A percentile compares a stretch with the other conserved stretches of the same genome.
These are phyloP conservation scores for Tetrahymena thermophila DNA, from an alignment of 73 alveolate genomes.

Conservation along the genomic window DNA sequence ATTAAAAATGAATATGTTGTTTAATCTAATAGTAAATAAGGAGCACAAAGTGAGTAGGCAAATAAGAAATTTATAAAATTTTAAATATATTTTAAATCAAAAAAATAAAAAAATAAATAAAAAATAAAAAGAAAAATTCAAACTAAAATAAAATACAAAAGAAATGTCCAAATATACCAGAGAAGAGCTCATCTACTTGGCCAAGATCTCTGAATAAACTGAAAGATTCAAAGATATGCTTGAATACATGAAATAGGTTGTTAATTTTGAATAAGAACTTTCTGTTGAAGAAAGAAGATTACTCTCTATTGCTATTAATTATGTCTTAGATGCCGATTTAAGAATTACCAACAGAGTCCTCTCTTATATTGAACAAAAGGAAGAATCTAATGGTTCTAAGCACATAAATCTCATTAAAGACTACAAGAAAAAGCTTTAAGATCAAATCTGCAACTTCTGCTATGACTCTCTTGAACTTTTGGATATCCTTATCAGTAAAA, in stretches of 20 bases:
- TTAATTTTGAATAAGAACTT: no score
- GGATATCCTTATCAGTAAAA: conserved; percentile 46
- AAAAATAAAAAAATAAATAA: background rate
- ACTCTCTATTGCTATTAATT: conserved; percentile 27
- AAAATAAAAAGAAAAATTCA: background rate
- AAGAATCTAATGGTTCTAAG: conserved; percentile 51
- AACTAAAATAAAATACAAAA: background rate
- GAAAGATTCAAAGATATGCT: no score
- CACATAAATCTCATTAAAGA: conserved; percentile 20
- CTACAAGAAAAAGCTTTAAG: conserved; percentile 60
- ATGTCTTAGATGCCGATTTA: conserved; percentile 55
- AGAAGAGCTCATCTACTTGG: conserved; percentile 66
- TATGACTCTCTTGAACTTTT: conserved; percentile 44
- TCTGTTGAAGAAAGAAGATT: no score
- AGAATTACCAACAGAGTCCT: conserved; percentile 69
- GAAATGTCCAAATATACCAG: conserved; percentile 5
- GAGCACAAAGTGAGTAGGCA: background rate
- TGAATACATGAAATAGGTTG: no score
- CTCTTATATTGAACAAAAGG: conserved; percentile 59
- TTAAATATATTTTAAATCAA: background rate
- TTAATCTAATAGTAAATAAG: background rate
- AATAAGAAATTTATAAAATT: background rate
- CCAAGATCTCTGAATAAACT: conserved; percentile 30
- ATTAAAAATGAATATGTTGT: background rate
- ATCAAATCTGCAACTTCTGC: conserved; percentile 54